Conservation (phyloP, 305 asterid genomes). For the Coffea humblotiana region DNA sequence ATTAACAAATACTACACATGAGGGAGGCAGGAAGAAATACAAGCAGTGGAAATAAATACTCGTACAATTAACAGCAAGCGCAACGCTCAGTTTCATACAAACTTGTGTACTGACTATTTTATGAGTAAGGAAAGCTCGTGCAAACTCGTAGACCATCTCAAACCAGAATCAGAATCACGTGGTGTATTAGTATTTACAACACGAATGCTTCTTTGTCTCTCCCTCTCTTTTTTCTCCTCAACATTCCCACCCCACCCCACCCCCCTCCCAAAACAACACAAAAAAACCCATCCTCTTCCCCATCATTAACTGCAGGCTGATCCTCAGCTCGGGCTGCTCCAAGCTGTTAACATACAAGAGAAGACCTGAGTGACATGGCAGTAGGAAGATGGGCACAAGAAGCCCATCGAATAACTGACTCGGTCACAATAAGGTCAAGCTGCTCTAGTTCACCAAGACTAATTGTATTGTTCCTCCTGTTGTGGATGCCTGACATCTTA, state of each 20-base stretch:
- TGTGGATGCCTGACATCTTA: constrained; percentile 41
- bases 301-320: constrained; percentile 2
- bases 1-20: background rate
- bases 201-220: constrained; percentile 1
- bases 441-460: constrained; percentile 69
- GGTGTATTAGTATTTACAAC: background rate
- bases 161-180: constrained; percentile 1
- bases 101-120: constrained; percentile 5
- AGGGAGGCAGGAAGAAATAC: background rate
- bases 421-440: constrained; percentile 58
- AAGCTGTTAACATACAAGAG: constrained; percentile 60
- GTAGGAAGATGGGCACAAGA: constrained; percentile 72
- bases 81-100: constrained; percentile 1
- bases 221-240: too few species aligned
- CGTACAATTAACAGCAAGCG: background rate
- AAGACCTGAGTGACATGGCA: constrained; percentile 63
- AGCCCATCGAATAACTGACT: constrained; percentile 83
- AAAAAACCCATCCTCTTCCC: background rate
- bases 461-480: constrained; percentile 71
- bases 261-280: too few species aligned
- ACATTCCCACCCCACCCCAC: too few species aligned
- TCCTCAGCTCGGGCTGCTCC: constrained; percentile 5
- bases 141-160: constrained; percentile 15
- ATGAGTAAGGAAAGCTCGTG: constrained; percentile 13
- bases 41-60: background rate